These are phyloP conservation scores for Trichoderma citrinoviride DNA, from an alignment of 2,329 filamentous ascomycete genomes.

Conservation along the genomic window DNA sequence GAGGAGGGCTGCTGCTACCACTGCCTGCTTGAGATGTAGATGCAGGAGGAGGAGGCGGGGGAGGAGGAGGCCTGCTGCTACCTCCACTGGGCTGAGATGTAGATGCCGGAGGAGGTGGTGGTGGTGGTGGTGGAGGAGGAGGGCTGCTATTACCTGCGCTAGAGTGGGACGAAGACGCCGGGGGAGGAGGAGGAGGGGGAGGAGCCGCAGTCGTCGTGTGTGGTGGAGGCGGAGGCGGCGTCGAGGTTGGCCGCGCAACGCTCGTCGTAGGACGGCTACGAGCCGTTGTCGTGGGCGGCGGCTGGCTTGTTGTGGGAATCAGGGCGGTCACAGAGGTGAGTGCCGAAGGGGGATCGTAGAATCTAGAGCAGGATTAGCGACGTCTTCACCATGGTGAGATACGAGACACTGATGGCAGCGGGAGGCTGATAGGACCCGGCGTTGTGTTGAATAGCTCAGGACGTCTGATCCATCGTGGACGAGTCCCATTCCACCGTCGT, in stretches of 20 bases:
- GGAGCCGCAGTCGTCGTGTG: neutral
- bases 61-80: neutral
- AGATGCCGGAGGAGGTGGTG: neutral
- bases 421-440: no score
- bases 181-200: neutral
- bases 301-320: neutral
- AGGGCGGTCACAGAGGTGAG: constrained; percentile 15
- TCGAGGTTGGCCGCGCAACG: neutral
- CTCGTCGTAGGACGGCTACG: neutral
- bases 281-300: neutral
- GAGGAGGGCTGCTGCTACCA: neutral
- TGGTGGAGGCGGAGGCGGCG: constrained; percentile 1
- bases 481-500: no score
- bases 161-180: neutral
- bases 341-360: constrained; percentile 20
- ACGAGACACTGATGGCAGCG: no score
- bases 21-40: neutral
- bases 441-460: no score
- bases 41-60: neutral
- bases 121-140: neutral
- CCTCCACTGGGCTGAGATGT: neutral
- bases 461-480: no score
- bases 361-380: neutral
- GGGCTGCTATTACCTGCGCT: neutral
- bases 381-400: no score